A percentile compares a stretch with the other conserved stretches of the same genome.
These are phyloP conservation scores for Clarireedia paspali DNA, from an alignment of 2,329 filamentous ascomycete genomes.

Conservation along the genomic window DNA sequence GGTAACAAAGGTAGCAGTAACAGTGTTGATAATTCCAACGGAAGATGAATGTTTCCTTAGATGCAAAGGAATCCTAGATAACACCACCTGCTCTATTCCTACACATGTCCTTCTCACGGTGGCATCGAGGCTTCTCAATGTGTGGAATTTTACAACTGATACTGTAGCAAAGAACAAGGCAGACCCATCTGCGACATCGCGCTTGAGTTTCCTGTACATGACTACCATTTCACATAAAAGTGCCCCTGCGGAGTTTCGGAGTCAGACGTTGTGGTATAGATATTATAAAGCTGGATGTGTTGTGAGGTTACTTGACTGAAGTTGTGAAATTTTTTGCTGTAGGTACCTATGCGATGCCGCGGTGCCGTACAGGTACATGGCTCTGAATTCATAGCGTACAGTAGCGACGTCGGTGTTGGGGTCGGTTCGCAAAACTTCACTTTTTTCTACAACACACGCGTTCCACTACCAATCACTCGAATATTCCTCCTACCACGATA, in stretches of 20 bases:
- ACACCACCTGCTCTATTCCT: no score
- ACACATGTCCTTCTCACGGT: no score
- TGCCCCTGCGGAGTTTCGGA: neutral
- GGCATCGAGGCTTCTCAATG: neutral
- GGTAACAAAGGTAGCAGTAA: no score
- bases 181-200: neutral
- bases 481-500: no score
- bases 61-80: no score
- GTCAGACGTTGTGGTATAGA: neutral
- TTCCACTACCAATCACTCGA: neutral
- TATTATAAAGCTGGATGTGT: neutral
- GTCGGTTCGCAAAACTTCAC: neutral
- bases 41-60: no score
- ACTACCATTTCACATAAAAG: neutral
- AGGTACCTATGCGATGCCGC: neutral
- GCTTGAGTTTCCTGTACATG: neutral
- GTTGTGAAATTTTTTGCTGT: neutral
- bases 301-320: neutral
- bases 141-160: neutral
- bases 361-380: neutral
- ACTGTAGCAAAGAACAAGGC: neutral
- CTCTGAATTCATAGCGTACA: neutral
- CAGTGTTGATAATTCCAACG: no score
- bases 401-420: neutral
- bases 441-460: neutral